These are phyloP conservation scores for Backusella tuberculispora DNA, from an alignment of 192 early-diverging fungal genomes.

Conservation along the genomic window DNA sequence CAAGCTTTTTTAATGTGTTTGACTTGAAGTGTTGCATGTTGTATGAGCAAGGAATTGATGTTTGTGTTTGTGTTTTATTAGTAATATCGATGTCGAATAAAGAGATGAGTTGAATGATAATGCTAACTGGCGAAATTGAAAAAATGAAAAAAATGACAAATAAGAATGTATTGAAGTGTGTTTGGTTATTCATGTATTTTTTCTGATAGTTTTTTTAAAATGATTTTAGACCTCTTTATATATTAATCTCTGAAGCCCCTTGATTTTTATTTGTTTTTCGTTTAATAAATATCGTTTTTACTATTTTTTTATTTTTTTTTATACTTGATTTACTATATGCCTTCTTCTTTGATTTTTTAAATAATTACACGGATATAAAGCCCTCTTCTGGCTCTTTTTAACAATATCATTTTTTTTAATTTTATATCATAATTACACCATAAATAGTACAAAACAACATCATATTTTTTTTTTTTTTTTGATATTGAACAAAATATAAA, in stretches of 20 bases:
- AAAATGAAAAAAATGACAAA: background rate
- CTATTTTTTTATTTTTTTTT: background rate
- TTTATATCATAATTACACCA: background rate
- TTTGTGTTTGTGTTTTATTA: background rate
- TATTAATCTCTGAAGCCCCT: background rate
- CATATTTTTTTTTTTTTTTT: background rate
- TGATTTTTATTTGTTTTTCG: background rate
- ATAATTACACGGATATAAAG: background rate
- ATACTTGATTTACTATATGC: background rate
- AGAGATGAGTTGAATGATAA: conserved; percentile 1
- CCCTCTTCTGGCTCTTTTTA: background rate
- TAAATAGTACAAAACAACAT: background rate
- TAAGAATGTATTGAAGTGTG: conserved; percentile 7
- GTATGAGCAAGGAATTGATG: conserved; percentile 14
- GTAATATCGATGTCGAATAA: background rate
- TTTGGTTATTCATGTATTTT: conserved; percentile 7
- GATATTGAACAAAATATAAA: background rate
- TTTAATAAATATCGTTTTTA: background rate
- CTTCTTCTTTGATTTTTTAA: background rate
- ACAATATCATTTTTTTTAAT: background rate
- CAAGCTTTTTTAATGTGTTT: background rate
- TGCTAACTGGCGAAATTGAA: conserved; percentile 3
- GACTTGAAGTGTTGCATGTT: conserved; percentile 5
- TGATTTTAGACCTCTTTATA: conserved; percentile 4
- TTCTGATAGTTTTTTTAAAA: background rate